These are phyloP conservation scores for Hypoxylon sp. DNA, from an alignment of 2,329 filamentous ascomycete species.

Conservation along the genomic window DNA sequence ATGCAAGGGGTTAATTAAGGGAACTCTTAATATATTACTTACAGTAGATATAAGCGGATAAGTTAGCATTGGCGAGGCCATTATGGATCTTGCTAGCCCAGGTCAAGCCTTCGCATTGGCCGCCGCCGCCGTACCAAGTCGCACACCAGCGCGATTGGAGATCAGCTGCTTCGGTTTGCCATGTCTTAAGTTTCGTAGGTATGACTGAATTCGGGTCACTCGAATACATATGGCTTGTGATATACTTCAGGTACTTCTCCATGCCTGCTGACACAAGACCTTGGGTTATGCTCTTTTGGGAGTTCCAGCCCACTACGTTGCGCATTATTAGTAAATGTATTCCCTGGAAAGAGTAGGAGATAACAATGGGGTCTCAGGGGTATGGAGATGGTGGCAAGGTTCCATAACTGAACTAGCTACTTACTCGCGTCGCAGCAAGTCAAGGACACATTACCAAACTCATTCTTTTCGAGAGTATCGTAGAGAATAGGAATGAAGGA, in stretches of 20 bases:
- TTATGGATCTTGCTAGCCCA: constrained; percentile 56
- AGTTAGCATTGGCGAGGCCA: constrained; percentile 59
- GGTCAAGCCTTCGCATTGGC: constrained; percentile 56
- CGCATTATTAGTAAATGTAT: not conserved
- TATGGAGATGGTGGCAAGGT: not conserved
- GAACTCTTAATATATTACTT: not conserved
- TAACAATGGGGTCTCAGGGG: not conserved
- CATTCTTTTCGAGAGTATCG: constrained; percentile 56
- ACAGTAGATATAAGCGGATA: constrained; percentile 61
- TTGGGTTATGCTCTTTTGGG: constrained; percentile 54
- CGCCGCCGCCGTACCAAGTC: constrained; percentile 59
- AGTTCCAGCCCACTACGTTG: constrained; percentile 55
- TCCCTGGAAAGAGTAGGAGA: not conserved
- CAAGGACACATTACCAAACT: constrained; percentile 55
- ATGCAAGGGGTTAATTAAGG: not conserved
- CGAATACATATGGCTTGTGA: constrained; percentile 57
- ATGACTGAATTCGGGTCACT: constrained; percentile 46
- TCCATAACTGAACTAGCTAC: constrained; percentile 8
- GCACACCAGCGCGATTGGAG: constrained; percentile 54
- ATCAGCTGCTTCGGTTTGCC: constrained; percentile 63
- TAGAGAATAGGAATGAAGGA: constrained; percentile 54
- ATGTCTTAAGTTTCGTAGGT: constrained; percentile 54
- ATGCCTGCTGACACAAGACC: constrained; percentile 55
- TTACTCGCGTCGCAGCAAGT: constrained; percentile 61
- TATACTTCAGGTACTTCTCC: constrained; percentile 56